phyloP scores from a whole-genome alignment of 164 flowering plant species.

The Vitis rupestris region DNA sequence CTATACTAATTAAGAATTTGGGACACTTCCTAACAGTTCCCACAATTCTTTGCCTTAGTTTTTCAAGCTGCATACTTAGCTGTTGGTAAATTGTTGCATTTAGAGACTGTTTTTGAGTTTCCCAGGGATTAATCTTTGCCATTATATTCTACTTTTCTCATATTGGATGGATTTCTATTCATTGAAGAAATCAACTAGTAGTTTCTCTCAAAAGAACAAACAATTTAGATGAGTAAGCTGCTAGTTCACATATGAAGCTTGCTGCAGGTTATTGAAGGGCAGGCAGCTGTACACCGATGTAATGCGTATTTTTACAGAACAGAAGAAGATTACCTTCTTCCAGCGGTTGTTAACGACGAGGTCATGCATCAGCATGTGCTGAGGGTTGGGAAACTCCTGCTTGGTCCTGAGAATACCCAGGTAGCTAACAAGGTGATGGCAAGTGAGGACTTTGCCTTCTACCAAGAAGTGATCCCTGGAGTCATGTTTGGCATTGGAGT shows the following conservation, averaged over 20 bases:
- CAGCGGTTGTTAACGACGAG: conserved; percentile 66
- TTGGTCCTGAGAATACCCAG: conserved; percentile 59
- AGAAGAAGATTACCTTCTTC: conserved; percentile 48
- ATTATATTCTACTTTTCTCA: not conserved
- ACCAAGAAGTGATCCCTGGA: conserved; percentile 72
- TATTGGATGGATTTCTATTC: not conserved
- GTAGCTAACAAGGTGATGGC: conserved; percentile 60
- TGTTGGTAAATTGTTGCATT: not conserved
- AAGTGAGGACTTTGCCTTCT: conserved; percentile 89
- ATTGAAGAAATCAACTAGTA: not conserved
- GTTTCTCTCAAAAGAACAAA: conserved; percentile 1
- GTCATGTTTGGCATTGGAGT: conserved; percentile 66
- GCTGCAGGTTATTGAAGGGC: conserved; percentile 66
- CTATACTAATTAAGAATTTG: too few relatives aligned
- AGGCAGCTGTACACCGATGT: conserved; percentile 70
- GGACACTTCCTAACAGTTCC: too few relatives aligned
- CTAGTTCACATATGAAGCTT: not conserved
- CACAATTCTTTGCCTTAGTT: not conserved
- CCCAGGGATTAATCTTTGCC: not conserved
- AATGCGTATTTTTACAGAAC: conserved; percentile 43
- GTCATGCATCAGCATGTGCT: conserved; percentile 44
- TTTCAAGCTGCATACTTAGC: not conserved
- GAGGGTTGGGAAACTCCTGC: conserved; percentile 46
- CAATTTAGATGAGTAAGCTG: not conserved
- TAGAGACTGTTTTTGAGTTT: not conserved